Evolutionary conservation across 2,329 filamentous ascomycete species (phyloP).

Genomic region (Pestalotiopsis sp.): DNA sequence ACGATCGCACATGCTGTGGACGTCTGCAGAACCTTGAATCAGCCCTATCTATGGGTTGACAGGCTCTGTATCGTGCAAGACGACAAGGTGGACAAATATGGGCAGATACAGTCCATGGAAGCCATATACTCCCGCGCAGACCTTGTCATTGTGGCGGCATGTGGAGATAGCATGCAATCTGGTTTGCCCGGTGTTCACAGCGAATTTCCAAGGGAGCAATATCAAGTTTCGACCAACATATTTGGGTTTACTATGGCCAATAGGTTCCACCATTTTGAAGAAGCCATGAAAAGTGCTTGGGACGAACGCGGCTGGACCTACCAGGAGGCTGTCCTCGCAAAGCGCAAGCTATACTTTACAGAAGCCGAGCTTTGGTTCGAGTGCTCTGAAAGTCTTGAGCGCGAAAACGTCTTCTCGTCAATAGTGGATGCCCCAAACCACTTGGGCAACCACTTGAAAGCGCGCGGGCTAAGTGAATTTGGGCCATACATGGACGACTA

Average conservation of each 20-base stretch:
- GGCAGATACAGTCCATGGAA: not conserved
- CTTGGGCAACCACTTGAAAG: not conserved
- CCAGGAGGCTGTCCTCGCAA: not conserved
- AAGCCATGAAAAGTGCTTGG: not conserved
- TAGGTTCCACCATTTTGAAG: not conserved
- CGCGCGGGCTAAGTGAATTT: not conserved
- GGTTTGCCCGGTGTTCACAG: not conserved
- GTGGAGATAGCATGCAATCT: not conserved
- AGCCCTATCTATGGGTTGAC: not conserved
- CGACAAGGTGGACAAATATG: not conserved
- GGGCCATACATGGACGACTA: not conserved
- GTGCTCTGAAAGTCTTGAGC: not conserved
- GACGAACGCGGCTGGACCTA: not conserved
- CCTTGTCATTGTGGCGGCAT: not conserved
- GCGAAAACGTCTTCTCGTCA: not conserved
- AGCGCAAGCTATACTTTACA: not conserved
- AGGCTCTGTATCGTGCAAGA: not conserved
- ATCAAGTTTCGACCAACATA: not conserved
- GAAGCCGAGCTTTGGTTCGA: not conserved
- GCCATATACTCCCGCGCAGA: not conserved
- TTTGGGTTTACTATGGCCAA: not conserved
- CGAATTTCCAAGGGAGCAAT: not conserved
- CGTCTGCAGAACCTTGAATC: not conserved
- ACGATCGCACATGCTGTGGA: not conserved
- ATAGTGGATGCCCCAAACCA: accelerated